Base-by-base conservation (phyloP, 306 rosid species). In the Castanopsis chinensis region DNA sequence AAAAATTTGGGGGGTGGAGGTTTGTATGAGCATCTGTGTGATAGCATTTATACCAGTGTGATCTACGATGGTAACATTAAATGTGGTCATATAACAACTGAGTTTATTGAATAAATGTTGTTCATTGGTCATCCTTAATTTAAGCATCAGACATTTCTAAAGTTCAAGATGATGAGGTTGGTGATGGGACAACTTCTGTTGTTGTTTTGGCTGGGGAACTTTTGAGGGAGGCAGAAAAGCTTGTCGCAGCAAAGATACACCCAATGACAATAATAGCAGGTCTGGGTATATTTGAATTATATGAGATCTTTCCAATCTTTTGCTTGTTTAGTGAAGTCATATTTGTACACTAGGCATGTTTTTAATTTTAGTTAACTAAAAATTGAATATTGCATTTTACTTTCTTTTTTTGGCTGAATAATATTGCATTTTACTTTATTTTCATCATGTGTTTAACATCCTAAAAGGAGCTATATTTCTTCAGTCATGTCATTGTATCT, bases 161-260 rank as follows among this genome's bases (percentile, higher is more conserved):
- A 91, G 99, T 93, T 79, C 99, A 96, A 90, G 99, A 96, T 79
- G 99, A 96, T 82, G 99, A 96, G 85, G 99, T 96, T 86, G 99
- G 99, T 58, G 98, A 93, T 77, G 99, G 99, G 76, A 96, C 99
- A 69, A 96, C 99, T 72, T 96, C 99, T 53, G 99, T 96, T 83
- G 99, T 96, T 86, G 98, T 96, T 57, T 82, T 96, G 88, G 99
- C 99, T 54, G 99, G 99, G 37, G 99, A 96, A 80, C 98, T 96
- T 63, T 80, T 96, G 68, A 85, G 93, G 83, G 98, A 96, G 84
- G 98, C 99, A 33, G 99, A 96, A 86, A 96, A 93, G 88, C 91
- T 96, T 77, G 94, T 96, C 57, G 92, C 93, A 35, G 81, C 88
- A 37, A 95, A 95, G 87, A 91, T 95, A 83, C 99, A 95, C 85